Evolutionary conservation across 306 rosid genomes (phyloP), one percentile per base, ranked within the genome.

Genomic region (Dryas drummondii): DNA sequence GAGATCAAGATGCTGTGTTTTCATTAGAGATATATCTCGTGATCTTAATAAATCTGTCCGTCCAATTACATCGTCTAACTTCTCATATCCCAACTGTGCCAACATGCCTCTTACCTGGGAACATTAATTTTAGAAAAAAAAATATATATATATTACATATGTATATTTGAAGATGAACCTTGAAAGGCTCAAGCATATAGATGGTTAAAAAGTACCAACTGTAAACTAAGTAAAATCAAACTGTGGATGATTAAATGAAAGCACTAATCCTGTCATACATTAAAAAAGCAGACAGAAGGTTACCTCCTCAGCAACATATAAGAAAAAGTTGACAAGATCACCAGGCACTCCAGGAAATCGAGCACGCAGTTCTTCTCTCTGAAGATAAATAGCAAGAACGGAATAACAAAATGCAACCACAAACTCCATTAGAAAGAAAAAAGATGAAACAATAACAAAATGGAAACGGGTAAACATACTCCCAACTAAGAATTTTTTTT

Each of bases 291-390:
- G 49, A 68, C 68, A 52, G 68, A 78, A 26, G 37, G 55, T 78
- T 88, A 94, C 98, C 98, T 94, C 98, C 81, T 94, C 97, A 55
- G 98, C 98, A 74, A 94, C 94, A 85, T 91, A 91, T 42, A 94
- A 76, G 81, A 94, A 94, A 82, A 66, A 92, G 91, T 94, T 94
- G 82, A 94, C 98, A 79, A 94, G 98, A 85, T 94, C 98, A 51
- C 98, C 98, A 16, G 98, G 98, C 45, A 94, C 96, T 70, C 98
- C 98, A 60, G 98, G 98, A 84, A 94, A 94, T 44, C 98, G 91
- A 26, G 98, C 98, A n/a, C 98, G 97, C 77, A 94, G 79, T 82
- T 94, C 98, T 87, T 94, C 98, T 86, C 98, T 88, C 98, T 94
- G 86, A 77, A 81, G 80, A 79, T 7, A 40, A 55, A 42, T 54